Base-by-base conservation (phyloP, 2,329 filamentous ascomycete genomes). In the Phialophora verrucosa region DNA sequence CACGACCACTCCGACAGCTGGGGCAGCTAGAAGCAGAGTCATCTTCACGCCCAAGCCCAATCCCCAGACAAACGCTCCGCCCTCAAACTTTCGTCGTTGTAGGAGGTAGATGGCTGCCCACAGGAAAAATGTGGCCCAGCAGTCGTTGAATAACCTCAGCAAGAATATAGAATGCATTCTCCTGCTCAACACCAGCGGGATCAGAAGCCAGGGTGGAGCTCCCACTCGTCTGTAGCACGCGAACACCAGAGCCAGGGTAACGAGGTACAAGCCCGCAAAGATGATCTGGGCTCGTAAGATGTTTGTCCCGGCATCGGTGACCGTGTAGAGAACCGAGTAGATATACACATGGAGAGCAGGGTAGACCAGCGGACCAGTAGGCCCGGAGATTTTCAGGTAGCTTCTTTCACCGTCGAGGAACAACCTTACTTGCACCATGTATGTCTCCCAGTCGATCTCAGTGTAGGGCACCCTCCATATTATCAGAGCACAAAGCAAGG, bases 371-470 rank as follows among this genome's bases (percentile, higher is more conserved):
- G 95, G 95, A 0, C 95, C 95, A 0, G 95, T 99, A 66, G 88
- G 90, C 72, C 95, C 95, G 75, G 90, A 86, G 76, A 99, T 93
- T 65, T 88, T 85, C 67, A 87, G 87, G 78, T 99, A 99, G 78
- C 97, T 90, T 76, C 91, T 88, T 82, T 98, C 93, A 74, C 95
- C 95, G 11, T 64, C 57, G 54, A 93, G 81, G 75, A 90, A 95
- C 73, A 93, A 88, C 49, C 85, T 80, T 53, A 98, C 84, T 75
- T 99, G 95, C 77, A 97, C 86, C 93, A 99, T 98, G 79, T 99
- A 99, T 0, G 95, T 92, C 66, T 85, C 86, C 94, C 94, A 99
- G 80, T 99, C 95, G 75, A 99, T 99, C 79, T 99, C 95, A 51
- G 95, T 99, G 77, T 99, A 97, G 49, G 93, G 89, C 65, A 97